A percentile compares a stretch with the other conserved stretches of the same genome.
Conservation (phyloP, 2,329 filamentous ascomycete genomes). For the Scedosporium minutisporum region DNA sequence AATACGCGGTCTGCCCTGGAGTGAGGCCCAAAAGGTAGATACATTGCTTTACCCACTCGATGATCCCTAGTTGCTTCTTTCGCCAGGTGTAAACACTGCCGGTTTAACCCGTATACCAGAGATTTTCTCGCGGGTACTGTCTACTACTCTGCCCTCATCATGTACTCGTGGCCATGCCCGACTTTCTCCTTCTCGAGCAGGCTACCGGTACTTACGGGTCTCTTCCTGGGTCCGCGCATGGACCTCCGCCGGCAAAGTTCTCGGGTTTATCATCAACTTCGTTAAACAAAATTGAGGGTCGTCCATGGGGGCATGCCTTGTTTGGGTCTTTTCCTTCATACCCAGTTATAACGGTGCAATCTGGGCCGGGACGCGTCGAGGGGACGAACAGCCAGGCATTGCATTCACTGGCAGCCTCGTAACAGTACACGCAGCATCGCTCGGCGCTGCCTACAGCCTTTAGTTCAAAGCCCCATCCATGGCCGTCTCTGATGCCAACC, state of each 20-base stretch:
- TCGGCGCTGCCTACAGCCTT: conserved; percentile 6
- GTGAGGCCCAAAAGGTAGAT: too few relatives aligned
- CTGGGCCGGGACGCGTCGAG: background rate
- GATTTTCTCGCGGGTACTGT: too few relatives aligned
- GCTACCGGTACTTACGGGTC: background rate
- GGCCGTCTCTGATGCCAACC: conserved; percentile 9
- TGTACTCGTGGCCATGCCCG: too few relatives aligned
- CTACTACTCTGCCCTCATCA: too few relatives aligned
- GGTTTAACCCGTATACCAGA: too few relatives aligned
- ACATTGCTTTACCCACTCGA: too few relatives aligned
- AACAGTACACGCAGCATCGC: conserved; percentile 11
- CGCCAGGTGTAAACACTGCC: too few relatives aligned
- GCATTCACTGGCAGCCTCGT: conserved; percentile 9
- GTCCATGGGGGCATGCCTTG: conserved; percentile 9
- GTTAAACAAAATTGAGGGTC: conserved; percentile 11
- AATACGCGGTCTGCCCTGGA: too few relatives aligned
- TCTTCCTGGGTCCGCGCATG: conserved; percentile 7
- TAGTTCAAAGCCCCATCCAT: conserved; percentile 10
- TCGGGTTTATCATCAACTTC: background rate
- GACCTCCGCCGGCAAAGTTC: conserved; percentile 10
- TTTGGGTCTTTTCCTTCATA: conserved; percentile 8
- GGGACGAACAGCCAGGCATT: conserved; percentile 13
- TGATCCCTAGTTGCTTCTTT: too few relatives aligned
- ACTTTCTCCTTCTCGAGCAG: too few relatives aligned
- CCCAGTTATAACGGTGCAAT: conserved; percentile 11